phyloP scores from a whole-genome alignment of 129 eudicot genomes.

The Pittosporum tobira region DNA sequence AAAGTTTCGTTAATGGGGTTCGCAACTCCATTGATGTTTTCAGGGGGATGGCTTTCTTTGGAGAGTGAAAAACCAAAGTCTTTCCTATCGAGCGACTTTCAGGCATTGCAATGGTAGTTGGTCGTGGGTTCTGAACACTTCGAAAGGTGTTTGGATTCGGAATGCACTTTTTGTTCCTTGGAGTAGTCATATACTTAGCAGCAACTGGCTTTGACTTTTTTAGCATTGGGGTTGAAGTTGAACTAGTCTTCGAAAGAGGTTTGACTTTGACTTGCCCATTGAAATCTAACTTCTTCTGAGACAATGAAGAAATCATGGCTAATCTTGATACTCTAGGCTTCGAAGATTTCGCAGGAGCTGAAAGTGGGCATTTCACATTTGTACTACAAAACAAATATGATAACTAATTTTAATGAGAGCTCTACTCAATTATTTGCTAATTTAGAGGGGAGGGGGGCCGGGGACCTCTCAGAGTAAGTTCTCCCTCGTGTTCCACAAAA shows the following conservation, averaged over 20 bases:
- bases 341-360: conserved; percentile 92
- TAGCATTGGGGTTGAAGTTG: conserved; percentile 54
- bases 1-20: conserved; percentile 59
- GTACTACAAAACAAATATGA: conserved; percentile 24
- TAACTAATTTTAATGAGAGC: not conserved
- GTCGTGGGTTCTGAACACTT: conserved; percentile 66
- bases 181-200: conserved; percentile 92
- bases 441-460: too few relatives aligned
- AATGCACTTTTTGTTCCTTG: conserved; percentile 53
- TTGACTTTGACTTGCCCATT: conserved; percentile 31
- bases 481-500: too few relatives aligned
- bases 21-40: conserved; percentile 50
- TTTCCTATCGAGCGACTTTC: conserved; percentile 43
- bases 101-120: conserved; percentile 22
- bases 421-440: not conserved
- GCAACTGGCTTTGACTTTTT: conserved; percentile 76
- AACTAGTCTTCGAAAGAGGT: conserved; percentile 28
- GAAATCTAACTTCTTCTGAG: conserved; percentile 37
- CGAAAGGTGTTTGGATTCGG: conserved; percentile 46
- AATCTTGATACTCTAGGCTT: conserved; percentile 57
- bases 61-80: conserved; percentile 67
- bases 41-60: conserved; percentile 42
- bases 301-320: conserved; percentile 39
- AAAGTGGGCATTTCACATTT: conserved; percentile 62
- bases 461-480: too few relatives aligned